Evolutionary conservation across 2,329 filamentous ascomycete species (phyloP).

Genomic region (Thielaviopsis ethacetica): DNA sequence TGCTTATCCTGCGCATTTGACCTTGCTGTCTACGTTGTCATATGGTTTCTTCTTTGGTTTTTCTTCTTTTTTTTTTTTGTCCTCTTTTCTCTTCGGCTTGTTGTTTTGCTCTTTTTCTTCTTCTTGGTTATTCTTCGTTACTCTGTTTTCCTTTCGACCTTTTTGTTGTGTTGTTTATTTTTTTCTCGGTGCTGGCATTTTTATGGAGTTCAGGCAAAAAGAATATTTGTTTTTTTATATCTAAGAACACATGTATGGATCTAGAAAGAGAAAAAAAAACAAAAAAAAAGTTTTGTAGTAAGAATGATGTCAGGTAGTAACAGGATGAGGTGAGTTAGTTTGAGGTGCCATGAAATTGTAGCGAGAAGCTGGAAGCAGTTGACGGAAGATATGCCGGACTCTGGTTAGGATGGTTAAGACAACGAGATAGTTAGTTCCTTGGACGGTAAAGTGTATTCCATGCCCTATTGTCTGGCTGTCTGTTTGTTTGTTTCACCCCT

Average conservation of each 20-base stretch:
- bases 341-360: background rate
- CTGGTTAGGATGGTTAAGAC: background rate
- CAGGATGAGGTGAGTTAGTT: background rate
- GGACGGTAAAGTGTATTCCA: too few relatives aligned
- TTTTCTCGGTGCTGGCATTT: constrained; percentile 12
- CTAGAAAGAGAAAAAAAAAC: background rate
- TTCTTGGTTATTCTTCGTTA: background rate
- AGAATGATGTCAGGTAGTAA: background rate
- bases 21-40: constrained; percentile 5
- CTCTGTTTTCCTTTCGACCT: constrained; percentile 2
- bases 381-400: too few relatives aligned
- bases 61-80: constrained; percentile 3
- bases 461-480: too few relatives aligned
- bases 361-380: too few relatives aligned
- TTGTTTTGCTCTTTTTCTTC: background rate
- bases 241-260: background rate
- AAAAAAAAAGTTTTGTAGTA: background rate
- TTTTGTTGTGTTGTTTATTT: constrained; percentile 8
- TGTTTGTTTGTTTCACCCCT: too few relatives aligned
- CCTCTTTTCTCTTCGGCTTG: background rate
- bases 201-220: constrained; percentile 13
- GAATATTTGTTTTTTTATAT: constrained; percentile 8
- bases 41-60: constrained; percentile 11
- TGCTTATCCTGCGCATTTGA: constrained; percentile 14
- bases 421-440: too few relatives aligned